phyloP scores from a whole-genome alignment of 1,284 basidiomycete species.

The Leucoagaricus sp. region DNA sequence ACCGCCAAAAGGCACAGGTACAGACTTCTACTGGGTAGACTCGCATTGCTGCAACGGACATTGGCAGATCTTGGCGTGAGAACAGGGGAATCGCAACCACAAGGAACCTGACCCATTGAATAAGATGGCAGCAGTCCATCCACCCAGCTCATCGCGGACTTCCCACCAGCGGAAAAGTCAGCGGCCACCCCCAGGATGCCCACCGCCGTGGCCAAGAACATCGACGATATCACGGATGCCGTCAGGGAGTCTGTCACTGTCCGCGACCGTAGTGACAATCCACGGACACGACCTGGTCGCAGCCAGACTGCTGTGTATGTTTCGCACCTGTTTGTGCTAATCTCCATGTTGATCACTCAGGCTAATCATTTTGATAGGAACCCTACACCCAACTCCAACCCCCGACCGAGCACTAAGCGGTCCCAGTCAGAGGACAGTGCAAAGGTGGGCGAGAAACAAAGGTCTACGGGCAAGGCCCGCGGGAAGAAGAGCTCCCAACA shows the following conservation, averaged over 20 bases:
- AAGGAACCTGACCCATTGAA: not conserved
- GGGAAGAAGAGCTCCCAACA: slow-evolving; percentile 66
- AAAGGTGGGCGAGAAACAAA: slow-evolving; percentile 54
- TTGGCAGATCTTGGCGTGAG: slow-evolving; percentile 24
- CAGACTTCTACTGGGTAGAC: too few species aligned
- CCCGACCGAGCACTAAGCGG: slow-evolving; percentile 42
- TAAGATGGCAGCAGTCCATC: slow-evolving; percentile 31
- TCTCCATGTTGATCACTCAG: slow-evolving; percentile 16
- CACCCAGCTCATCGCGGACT: not conserved
- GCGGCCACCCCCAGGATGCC: slow-evolving; percentile 21
- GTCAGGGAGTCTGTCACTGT: slow-evolving; percentile 66
- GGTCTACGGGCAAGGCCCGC: slow-evolving; percentile 44
- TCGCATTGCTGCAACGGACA: too few species aligned
- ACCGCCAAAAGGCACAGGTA: not conserved
- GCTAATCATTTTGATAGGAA: slow-evolving; percentile 21
- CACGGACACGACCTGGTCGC: slow-evolving; percentile 33
- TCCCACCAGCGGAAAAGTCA: slow-evolving; percentile 31
- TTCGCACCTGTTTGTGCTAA: slow-evolving; percentile 9
- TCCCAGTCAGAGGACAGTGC: slow-evolving; percentile 73
- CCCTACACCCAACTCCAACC: slow-evolving; percentile 22
- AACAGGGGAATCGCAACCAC: slow-evolving; percentile 15
- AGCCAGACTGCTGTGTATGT: slow-evolving; percentile 38
- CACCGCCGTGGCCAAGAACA: slow-evolving; percentile 13
- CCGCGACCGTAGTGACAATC: slow-evolving; percentile 44
- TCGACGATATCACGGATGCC: slow-evolving; percentile 54